Base-by-base conservation (phyloP, 1,284 basidiomycete genomes). In the Veloboletus limbatus region DNA sequence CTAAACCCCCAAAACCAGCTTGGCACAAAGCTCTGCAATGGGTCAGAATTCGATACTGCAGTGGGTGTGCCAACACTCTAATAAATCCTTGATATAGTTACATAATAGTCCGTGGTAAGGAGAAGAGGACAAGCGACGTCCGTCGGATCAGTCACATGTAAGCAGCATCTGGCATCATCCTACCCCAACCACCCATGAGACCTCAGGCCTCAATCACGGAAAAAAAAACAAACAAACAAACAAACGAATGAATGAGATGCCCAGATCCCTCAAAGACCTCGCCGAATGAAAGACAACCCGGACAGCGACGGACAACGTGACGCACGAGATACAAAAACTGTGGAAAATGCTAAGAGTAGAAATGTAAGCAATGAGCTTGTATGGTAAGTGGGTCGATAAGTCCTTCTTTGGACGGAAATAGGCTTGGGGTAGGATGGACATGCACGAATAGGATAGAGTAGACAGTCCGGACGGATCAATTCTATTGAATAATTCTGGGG, bases 281-380 rank as follows among this genome's bases (percentile, higher is more conserved):
- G 31, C 48, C 24, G 21, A 43, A 48, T 20, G 24, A 36, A 32
- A 4, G 32, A 46, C 45, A 40, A 39, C 20, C 16, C 17, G 16
- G 40, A 46, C 31, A 18, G 37, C 45, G 46, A 58, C 35, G 37
- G 36, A 44, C 44, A 42, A 54, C 34, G 40, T 31, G 25, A 40
- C 40, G 28, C 24, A 40, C 37, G 35, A 49, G 42, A 47, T 61
- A 66, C 65, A 64, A 44, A 52, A 43, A 55, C 20, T 43, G 22
- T 34, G 31, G 33, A 30, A 35, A 51, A 60, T 63, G 54, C 58
- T 44, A 32, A 53, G 48, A 30, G 38, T 26, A 46, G 47, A 45
- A 45, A 48, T 53, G 45, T 53, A 54, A 63, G 65, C 61, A 68
- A 48, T 49, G 57, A 26, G 47, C 55, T 52, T 49, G 53, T 63